A percentile compares a stretch with the other conserved stretches of the same genome.
phyloP scores from a whole-genome alignment of 192 early-diverging fungal species.

The Funneliformis geosporum region DNA sequence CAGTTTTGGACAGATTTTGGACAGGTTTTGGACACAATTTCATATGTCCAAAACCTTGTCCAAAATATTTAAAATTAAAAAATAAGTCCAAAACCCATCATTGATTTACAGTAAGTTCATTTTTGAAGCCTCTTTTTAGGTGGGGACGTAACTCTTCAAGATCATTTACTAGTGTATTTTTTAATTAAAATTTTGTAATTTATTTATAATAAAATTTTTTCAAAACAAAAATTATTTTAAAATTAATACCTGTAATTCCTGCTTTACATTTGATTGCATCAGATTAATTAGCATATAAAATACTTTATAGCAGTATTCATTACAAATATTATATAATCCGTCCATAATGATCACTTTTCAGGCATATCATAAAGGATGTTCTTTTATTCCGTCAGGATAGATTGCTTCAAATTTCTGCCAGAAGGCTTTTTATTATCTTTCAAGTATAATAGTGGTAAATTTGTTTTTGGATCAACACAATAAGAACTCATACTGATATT shows the following conservation, averaged over 20 bases:
- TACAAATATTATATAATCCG: neutral
- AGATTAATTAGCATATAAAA: neutral
- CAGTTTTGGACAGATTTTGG: no score
- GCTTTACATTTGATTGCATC: neutral
- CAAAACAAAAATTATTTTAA: no score
- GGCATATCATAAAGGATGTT: neutral
- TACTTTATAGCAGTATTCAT: conserved; percentile 3
- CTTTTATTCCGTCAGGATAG: neutral
- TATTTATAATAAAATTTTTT: neutral
- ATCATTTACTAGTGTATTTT: neutral
- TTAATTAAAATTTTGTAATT: neutral
- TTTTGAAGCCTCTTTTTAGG: no score
- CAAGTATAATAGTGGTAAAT: no score
- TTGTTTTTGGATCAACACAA: no score
- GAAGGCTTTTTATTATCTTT: neutral
- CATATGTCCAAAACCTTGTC: no score
- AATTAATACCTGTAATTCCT: neutral
- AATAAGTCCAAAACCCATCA: no score
- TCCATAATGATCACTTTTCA: neutral
- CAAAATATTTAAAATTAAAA: no score
- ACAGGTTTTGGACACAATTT: no score
- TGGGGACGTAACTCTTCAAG: no score
- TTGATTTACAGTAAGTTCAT: no score
- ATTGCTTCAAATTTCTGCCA: no score
- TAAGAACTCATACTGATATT: neutral